Conservation (phyloP, 1,284 basidiomycete genomes). For the Cryptococcus sp. region DNA sequence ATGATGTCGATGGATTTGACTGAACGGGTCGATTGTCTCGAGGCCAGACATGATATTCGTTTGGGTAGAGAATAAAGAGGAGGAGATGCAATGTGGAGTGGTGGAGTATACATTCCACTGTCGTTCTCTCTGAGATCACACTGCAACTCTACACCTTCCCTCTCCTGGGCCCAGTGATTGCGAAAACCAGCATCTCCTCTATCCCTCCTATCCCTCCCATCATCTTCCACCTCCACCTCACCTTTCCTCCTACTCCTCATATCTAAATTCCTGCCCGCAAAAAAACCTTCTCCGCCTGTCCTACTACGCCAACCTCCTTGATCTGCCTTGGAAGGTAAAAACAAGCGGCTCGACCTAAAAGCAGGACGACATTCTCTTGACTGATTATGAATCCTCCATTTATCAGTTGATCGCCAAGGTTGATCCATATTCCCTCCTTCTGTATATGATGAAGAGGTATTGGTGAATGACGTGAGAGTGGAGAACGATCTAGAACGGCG, state of each 20-base stretch:
- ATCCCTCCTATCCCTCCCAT: not conserved
- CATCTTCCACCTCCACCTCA: not conserved
- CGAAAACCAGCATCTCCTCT: no score
- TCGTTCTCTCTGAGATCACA: no score
- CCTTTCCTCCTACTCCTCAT: not conserved
- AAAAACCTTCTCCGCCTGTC: not conserved
- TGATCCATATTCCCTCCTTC: constrained; percentile 11
- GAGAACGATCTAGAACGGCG: constrained; percentile 23
- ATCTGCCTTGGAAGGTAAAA: no score
- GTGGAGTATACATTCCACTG: no score
- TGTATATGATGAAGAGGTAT: not conserved
- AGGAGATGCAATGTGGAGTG: not conserved
- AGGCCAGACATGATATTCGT: not conserved
- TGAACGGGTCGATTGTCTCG: not conserved
- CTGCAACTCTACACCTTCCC: no score
- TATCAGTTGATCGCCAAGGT: constrained; percentile 33
- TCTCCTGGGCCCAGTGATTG: no score
- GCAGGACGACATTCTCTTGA: not conserved
- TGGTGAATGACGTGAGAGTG: not conserved
- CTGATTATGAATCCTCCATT: constrained; percentile 21
- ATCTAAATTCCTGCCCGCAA: not conserved
- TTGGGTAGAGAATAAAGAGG: not conserved
- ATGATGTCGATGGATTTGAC: not conserved
- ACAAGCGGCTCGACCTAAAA: no score
- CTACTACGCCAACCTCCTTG: not conserved